Base-by-base conservation (phyloP, 768 basidiomycete genomes). In the Auricularia cornea region DNA sequence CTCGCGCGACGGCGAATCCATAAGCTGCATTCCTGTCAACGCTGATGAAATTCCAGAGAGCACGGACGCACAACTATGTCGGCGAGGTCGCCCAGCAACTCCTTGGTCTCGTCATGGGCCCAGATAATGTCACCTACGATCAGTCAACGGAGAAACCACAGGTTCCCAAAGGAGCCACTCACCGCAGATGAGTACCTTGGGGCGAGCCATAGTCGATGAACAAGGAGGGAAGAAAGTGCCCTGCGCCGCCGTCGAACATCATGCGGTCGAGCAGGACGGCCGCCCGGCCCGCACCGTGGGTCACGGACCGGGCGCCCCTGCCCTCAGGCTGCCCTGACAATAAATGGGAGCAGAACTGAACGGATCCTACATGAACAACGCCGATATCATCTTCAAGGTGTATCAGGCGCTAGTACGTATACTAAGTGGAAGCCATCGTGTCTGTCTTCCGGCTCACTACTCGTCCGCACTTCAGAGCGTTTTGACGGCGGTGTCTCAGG, bases 41-140 rank as follows among this genome's bases (percentile, higher is more conserved):
- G 4, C 14, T 20, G 40, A 51, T 23, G 29, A 4, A 20, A n/a
- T 14, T 26, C 23, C 29, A 11, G 30, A 33, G 20, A 31, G 18
- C 11, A n/a, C 16, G 3, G 12, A 81, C 91, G 70, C 72, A 94
- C 94, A 59, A 93, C 78, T 32, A 94, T 79, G 60, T 93, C 86
- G 33, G 91, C 86, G 63, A 90, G 81, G 61, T 80, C 77, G 0
- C 81, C 81, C 40, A 94, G 83, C 64, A 92, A 77, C 40, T 80
- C 75, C 62, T 85, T 76, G 61, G 86, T 79, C 63, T 94, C 90
- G 29, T 90, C 80, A 64, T 89, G 84, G 0, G 92, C 90, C 92
- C 92, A 94, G 32, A 87, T 81, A 63, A 94, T 83, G 65, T 84
- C 75, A 60, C 85, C 90, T 90, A 33, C 10, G 30, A 61, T 16